Conservation (phyloP, 805 yeast species). For the Ogataea nakhonphanomensis region DNA sequence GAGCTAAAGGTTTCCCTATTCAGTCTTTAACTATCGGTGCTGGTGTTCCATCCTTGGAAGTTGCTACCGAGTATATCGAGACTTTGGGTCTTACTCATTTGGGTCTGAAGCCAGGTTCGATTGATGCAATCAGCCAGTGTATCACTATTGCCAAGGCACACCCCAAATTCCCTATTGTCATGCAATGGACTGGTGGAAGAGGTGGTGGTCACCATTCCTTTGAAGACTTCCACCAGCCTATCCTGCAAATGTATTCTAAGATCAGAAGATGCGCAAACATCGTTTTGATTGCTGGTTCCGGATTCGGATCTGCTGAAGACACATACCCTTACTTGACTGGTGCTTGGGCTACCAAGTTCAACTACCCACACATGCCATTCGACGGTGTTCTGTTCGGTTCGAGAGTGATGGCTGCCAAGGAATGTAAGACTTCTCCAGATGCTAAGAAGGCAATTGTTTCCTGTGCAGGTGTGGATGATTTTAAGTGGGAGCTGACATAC, state of each 20-base stretch:
- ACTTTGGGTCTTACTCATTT: conserved; percentile 89
- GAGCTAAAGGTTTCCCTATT: conserved; percentile 91
- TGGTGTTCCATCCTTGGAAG: conserved; percentile 98
- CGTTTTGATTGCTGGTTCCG: conserved; percentile 93
- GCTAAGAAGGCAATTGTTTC: conserved; percentile 90
- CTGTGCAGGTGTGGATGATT: conserved; percentile 86
- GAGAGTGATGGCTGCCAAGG: conserved; percentile 96
- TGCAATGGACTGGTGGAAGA: conserved; percentile 99
- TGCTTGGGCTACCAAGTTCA: conserved; percentile 83
- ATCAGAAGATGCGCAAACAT: conserved; percentile 90
- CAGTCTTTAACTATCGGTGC: conserved; percentile 98
- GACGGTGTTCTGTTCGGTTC: conserved; percentile 97
- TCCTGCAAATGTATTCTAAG: conserved; percentile 91
- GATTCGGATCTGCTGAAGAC: conserved; percentile 95
- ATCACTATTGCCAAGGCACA: conserved; percentile 91
- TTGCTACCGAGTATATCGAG: conserved; percentile 93
- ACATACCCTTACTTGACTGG: conserved; percentile 98
- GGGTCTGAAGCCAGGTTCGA: conserved; percentile 96
- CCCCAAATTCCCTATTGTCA: conserved; percentile 92
- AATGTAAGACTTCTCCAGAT: conserved; percentile 88
- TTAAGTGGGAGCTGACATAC: conserved; percentile 91
- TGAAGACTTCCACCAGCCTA: conserved; percentile 98
- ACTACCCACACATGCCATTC: conserved; percentile 98
- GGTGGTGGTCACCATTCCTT: conserved; percentile 99
- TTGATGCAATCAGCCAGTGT: conserved; percentile 84